Conservation (phyloP, 2,329 filamentous ascomycete species). For the Calonectria hongkongensis region DNA sequence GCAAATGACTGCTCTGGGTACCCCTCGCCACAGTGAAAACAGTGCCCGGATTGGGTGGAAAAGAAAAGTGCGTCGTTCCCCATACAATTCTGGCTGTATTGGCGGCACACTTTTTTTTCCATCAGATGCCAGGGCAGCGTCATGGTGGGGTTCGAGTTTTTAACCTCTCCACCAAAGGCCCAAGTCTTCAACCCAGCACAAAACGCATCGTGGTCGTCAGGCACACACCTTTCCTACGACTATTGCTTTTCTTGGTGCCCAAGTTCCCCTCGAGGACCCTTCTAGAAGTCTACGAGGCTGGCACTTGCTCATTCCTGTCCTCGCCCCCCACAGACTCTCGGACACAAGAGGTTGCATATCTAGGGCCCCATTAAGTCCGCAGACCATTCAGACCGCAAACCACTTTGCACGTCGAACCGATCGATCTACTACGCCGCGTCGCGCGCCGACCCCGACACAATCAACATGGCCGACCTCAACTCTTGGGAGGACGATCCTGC, state of each 20-base stretch:
- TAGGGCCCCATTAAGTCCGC: constrained; percentile 41
- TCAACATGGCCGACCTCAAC: constrained; percentile 89
- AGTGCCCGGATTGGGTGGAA: constrained; percentile 11
- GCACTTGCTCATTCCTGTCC: constrained; percentile 31
- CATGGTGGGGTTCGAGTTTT: constrained; percentile 65
- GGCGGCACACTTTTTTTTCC: constrained; percentile 40
- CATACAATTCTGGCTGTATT: constrained; percentile 23
- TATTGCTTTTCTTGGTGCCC: constrained; percentile 51
- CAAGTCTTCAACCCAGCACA: constrained; percentile 47
- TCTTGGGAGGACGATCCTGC: constrained; percentile 95
- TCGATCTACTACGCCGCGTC: constrained; percentile 41
- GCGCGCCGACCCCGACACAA: constrained; percentile 37
- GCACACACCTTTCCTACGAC: constrained; percentile 46
- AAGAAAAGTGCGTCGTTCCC: constrained; percentile 14
- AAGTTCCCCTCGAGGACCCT: constrained; percentile 42
- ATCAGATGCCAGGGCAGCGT: constrained; percentile 50
- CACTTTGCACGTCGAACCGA: constrained; percentile 36
- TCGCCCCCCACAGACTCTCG: constrained; percentile 36
- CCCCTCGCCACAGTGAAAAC: constrained; percentile 31
- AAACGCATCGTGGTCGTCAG: constrained; percentile 51
- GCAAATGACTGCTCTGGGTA: constrained; percentile 2
- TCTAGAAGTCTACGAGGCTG: constrained; percentile 28
- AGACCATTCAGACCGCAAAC: constrained; percentile 46
- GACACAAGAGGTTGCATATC: constrained; percentile 39
- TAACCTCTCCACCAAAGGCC: constrained; percentile 55